Percentiles rank a stretch among this genome's conserved stretches.
Evolutionary conservation across 164 flowering plant species (phyloP).

Genomic region (Magnolia changhungtana): DNA sequence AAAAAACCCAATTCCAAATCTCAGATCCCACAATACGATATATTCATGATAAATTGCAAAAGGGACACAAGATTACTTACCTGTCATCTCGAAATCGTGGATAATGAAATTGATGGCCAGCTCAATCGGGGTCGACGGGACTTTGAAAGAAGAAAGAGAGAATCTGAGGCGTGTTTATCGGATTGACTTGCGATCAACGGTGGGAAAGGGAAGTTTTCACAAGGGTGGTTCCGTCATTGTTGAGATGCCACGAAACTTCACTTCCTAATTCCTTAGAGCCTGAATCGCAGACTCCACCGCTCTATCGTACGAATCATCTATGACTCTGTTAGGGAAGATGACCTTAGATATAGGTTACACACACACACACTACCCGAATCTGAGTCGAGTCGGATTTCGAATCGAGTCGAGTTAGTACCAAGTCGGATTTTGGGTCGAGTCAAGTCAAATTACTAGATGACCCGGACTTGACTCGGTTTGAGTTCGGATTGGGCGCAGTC

Average conservation of each 20-base stretch:
- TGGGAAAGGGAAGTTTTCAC: conserved; percentile 20
- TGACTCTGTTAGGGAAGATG: conserved; percentile 73
- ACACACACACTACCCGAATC: too few species aligned
- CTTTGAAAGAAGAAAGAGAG: conserved; percentile 23
- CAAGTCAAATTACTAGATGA: too few species aligned
- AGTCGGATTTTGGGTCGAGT: too few species aligned
- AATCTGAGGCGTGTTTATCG: neutral
- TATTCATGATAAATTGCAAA: neutral
- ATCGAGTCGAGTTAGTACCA: too few species aligned
- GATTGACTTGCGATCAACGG: neutral
- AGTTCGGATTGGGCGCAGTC: too few species aligned
- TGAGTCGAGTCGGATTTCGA: too few species aligned
- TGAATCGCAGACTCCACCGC: conserved; percentile 83
- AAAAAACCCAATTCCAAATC: neutral
- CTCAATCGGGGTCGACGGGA: conserved; percentile 78
- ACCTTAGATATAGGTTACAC: too few species aligned
- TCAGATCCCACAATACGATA: neutral
- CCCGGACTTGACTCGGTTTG: too few species aligned
- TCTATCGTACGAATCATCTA: conserved; percentile 71
- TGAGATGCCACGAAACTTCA: conserved; percentile 15
- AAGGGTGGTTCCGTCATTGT: conserved; percentile 27
- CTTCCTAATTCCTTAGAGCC: conserved; percentile 45
- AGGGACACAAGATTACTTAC: conserved; percentile 27
- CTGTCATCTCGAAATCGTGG: conserved; percentile 97
- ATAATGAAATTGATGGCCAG: conserved; percentile 93